Conservation (phyloP, 257 asterid species). For the Misopates orontium region DNA sequence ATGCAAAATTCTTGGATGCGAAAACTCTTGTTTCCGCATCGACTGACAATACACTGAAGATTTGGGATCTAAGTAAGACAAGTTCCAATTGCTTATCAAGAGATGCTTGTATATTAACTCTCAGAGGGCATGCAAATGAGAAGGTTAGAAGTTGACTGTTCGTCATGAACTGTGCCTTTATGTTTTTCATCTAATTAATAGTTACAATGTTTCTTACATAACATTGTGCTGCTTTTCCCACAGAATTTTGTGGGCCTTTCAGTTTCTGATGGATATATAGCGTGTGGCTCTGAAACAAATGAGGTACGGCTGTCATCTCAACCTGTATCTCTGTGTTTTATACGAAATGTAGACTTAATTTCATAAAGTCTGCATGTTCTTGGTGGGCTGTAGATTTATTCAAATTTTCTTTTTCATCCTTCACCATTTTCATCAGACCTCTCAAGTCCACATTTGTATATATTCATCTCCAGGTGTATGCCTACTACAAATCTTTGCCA, state of each 20-base stretch:
- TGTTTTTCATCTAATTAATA: background rate
- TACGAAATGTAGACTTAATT: too few relatives aligned
- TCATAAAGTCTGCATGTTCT: too few relatives aligned
- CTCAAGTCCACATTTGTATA: background rate
- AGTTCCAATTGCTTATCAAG: slow-evolving; percentile 36
- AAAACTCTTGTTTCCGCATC: slow-evolving; percentile 56
- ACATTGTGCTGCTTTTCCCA: slow-evolving; percentile 1
- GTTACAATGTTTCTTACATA: background rate
- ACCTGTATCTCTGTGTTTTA: too few relatives aligned
- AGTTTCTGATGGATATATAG: slow-evolving; percentile 52
- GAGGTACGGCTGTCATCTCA: slow-evolving; percentile 37
- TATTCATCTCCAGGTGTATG: slow-evolving; percentile 52
- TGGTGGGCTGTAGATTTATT: too few relatives aligned
- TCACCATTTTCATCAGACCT: background rate
- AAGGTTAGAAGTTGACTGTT: slow-evolving; percentile 34
- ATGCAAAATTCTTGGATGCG: slow-evolving; percentile 48
- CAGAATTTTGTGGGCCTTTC: slow-evolving; percentile 64
- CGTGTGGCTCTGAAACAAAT: slow-evolving; percentile 64
- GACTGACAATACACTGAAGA: slow-evolving; percentile 49
- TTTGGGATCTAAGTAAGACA: slow-evolving; percentile 57
- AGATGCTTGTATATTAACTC: slow-evolving; percentile 46
- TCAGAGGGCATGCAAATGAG: slow-evolving; percentile 46
- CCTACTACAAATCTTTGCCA: slow-evolving; percentile 60
- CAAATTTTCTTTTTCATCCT: too few relatives aligned
- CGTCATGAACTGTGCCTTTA: background rate